Evolutionary conservation across 1,284 basidiomycete genomes (phyloP), one percentile per base, ranked within the genome.

Genomic region (Leccinum subspadiceum): DNA sequence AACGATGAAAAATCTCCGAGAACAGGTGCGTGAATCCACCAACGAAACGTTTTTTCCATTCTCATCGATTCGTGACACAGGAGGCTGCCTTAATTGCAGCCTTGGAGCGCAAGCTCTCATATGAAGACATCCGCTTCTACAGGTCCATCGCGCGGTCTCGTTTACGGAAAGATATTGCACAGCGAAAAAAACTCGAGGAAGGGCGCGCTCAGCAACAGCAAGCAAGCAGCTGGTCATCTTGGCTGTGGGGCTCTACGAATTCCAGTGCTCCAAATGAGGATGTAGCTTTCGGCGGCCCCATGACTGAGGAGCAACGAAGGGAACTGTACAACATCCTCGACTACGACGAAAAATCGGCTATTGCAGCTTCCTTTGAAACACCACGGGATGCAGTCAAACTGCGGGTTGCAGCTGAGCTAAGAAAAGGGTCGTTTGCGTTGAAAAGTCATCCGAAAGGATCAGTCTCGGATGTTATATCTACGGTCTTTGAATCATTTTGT

Each of bases 71-170:
- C 35, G 48, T 20, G 33, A 17, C 29, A 37, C 65, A 94, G 87
- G 93, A 95, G 53, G 65, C 78, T 33, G 73, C 78, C 54, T 78
- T 77, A 5, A 77, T 98, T 26, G 82, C 86, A 53, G 79, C 77
- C 1, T 78, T 99, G 56, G 98, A 99, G 73, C 78, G 75, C 66
- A 93, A 93, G 71, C 81, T 99, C 10, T 84, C 87, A 1, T 99
- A 98, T 70, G 94, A 98, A 72, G 97, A 99, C 69, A 92, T 99
- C 57, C 90, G 97, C 10, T 98, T 98, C 76, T 99, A 98, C 78
- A 87, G 97, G 24, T 98, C 96, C 3, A 94, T 99, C 62, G 94
- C 95, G 1, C 87, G 94, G 7, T 94, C 93, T 6, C 89, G 90
- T 65, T 79, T 98, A 15, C 89, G 90, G 66, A 95, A 97, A 71